These are phyloP conservation scores for Paraleonurus japonicus DNA, from an alignment of 257 asterid genomes.

Conservation along the genomic window DNA sequence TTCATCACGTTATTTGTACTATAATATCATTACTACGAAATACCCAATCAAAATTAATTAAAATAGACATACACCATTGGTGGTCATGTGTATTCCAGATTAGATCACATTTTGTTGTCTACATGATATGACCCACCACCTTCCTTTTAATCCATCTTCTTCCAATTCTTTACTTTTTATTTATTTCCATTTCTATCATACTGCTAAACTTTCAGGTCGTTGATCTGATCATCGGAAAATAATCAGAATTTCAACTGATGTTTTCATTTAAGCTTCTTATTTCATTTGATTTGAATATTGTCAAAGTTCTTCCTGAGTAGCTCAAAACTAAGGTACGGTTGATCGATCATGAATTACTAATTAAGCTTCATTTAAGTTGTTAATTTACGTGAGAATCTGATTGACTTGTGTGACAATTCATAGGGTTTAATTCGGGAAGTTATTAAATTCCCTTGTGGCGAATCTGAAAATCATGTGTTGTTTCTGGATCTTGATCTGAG, in stretches of 20 bases:
- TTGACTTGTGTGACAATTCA: slow-evolving; percentile 13
- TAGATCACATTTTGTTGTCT: not conserved
- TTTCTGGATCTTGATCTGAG: slow-evolving; percentile 55
- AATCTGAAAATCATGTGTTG: slow-evolving; percentile 20
- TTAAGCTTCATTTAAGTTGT: slow-evolving; percentile 8
- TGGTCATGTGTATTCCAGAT: not conserved
- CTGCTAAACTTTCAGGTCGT: not conserved
- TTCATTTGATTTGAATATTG: not conserved
- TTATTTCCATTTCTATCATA: not conserved
- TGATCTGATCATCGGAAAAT: not conserved
- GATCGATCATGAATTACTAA: not conserved
- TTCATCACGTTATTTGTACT: too few relatives aligned
- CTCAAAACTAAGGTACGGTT: slow-evolving; percentile 31
- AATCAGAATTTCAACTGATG: slow-evolving; percentile 18
- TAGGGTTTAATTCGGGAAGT: slow-evolving; percentile 16
- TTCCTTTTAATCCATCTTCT: not conserved
- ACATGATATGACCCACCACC: not conserved
- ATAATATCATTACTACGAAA: too few relatives aligned
- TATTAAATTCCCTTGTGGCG: not conserved
- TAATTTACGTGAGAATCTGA: not conserved
- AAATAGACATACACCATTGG: not conserved
- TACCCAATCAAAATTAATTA: too few relatives aligned
- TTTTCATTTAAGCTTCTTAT: not conserved
- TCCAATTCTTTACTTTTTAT: not conserved
- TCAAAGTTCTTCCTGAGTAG: not conserved